Conservation (phyloP, 164 flowering plant genomes). For the Stephania yunnanensis region DNA sequence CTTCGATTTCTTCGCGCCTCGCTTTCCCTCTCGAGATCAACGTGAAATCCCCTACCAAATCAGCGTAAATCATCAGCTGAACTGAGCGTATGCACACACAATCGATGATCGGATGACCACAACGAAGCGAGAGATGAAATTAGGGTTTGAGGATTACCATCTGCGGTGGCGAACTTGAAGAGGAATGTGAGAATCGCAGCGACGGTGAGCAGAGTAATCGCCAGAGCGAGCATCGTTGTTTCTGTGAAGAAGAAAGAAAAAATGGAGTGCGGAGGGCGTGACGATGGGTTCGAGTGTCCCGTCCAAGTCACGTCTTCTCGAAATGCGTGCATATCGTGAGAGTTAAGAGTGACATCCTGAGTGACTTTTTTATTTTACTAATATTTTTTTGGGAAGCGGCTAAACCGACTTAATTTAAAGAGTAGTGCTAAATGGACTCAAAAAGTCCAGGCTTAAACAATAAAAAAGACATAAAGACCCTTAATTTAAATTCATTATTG, state of each 20-base stretch:
- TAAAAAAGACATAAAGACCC: no score
- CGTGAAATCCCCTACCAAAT: slow-evolving; percentile 64
- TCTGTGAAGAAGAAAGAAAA: neutral
- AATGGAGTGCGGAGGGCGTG: neutral
- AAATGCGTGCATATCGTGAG: no score
- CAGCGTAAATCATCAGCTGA: neutral
- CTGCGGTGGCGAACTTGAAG: slow-evolving; percentile 46
- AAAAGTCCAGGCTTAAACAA: no score
- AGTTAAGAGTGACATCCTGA: no score
- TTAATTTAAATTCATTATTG: no score
- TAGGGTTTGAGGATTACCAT: slow-evolving; percentile 36
- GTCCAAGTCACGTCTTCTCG: no score
- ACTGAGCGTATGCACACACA: neutral
- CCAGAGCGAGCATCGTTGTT: slow-evolving; percentile 11
- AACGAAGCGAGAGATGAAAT: neutral
- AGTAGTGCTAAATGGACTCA: no score
- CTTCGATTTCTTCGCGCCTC: slow-evolving; percentile 71
- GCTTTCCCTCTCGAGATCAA: slow-evolving; percentile 46
- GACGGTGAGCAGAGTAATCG: slow-evolving; percentile 13
- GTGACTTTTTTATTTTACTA: no score
- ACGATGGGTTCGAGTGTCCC: no score
- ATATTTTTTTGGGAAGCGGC: no score
- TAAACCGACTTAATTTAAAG: no score
- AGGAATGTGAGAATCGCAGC: slow-evolving; percentile 18
- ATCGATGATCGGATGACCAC: neutral